Evolutionary conservation across 2,329 filamentous ascomycete genomes (phyloP).

Genomic region (Hymenoscyphus infarciens): DNA sequence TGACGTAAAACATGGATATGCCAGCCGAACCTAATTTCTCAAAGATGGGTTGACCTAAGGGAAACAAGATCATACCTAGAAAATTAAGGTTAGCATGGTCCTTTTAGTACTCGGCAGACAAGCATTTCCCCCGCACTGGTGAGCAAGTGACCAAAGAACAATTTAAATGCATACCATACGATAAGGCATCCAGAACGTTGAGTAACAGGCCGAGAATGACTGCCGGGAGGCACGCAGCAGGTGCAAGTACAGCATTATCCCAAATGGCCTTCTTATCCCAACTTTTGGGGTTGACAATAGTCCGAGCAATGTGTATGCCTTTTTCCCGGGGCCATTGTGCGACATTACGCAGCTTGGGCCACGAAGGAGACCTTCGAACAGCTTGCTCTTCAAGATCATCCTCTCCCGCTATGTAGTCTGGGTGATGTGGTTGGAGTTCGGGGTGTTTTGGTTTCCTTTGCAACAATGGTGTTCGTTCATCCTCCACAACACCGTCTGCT

Average conservation of each 20-base stretch:
- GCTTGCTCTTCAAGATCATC: slow-evolving; percentile 33
- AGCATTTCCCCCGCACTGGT: neutral
- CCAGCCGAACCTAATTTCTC: slow-evolving; percentile 83
- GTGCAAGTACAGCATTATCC: slow-evolving; percentile 60
- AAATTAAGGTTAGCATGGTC: neutral
- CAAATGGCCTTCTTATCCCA: slow-evolving; percentile 70
- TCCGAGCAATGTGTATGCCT: slow-evolving; percentile 23
- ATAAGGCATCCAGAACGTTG: slow-evolving; percentile 91
- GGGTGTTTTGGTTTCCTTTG: slow-evolving; percentile 13
- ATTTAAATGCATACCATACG: slow-evolving; percentile 62
- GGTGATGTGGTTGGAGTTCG: slow-evolving; percentile 20
- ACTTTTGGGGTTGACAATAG: slow-evolving; percentile 57
- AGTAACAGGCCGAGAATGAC: slow-evolving; percentile 85
- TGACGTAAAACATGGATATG: slow-evolving; percentile 98
- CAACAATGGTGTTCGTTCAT: slow-evolving; percentile 34
- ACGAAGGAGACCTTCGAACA: slow-evolving; percentile 21
- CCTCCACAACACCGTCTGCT: slow-evolving; percentile 23
- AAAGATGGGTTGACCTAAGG: slow-evolving; percentile 83
- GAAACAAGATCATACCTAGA: slow-evolving; percentile 86
- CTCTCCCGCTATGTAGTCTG: slow-evolving; percentile 33
- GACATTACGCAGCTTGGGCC: slow-evolving; percentile 31
- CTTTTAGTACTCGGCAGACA: neutral
- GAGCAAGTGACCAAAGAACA: neutral
- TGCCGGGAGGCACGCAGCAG: slow-evolving; percentile 71
- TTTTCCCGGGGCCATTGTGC: slow-evolving; percentile 25